A percentile compares a stretch with the other conserved stretches of the same genome.
Evolutionary conservation across 148 eudicot species (phyloP).

Genomic region (Arbutus unedo): DNA sequence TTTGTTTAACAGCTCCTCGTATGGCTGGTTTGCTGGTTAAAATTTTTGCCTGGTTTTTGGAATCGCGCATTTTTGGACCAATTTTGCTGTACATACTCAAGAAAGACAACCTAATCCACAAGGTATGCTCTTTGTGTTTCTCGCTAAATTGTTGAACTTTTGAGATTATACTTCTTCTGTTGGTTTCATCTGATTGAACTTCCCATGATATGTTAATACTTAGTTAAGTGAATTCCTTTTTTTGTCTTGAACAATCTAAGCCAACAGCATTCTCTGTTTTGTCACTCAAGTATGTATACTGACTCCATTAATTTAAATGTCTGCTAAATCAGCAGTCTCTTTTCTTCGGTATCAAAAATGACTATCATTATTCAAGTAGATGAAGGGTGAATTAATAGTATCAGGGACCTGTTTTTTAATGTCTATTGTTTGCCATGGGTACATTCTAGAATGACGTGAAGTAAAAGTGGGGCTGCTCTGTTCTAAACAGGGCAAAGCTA

Average conservation of each 20-base stretch:
- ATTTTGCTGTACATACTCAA: conserved; percentile 57
- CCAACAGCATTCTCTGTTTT: background rate
- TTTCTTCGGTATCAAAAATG: too few species aligned
- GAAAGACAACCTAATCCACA: conserved; percentile 72
- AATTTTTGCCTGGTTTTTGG: conserved; percentile 71
- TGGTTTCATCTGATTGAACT: background rate
- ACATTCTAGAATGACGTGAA: too few species aligned
- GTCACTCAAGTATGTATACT: background rate
- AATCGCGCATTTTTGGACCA: conserved; percentile 54
- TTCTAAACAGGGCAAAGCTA: background rate
- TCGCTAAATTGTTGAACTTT: background rate
- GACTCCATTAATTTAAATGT: background rate
- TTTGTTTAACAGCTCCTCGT: conserved; percentile 62
- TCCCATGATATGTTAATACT: background rate
- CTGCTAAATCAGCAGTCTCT: too few species aligned
- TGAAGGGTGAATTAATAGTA: background rate
- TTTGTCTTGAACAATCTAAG: background rate
- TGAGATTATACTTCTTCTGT: background rate
- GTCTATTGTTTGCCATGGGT: background rate
- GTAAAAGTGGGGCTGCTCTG: background rate
- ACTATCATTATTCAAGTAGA: background rate
- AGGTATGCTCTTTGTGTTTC: conserved; percentile 37
- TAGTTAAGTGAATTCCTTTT: background rate
- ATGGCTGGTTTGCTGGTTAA: conserved; percentile 84
- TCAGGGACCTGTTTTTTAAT: background rate